Evolutionary conservation across 805 yeast genomes (phyloP).

Genomic region (Ogataea angusta): DNA sequence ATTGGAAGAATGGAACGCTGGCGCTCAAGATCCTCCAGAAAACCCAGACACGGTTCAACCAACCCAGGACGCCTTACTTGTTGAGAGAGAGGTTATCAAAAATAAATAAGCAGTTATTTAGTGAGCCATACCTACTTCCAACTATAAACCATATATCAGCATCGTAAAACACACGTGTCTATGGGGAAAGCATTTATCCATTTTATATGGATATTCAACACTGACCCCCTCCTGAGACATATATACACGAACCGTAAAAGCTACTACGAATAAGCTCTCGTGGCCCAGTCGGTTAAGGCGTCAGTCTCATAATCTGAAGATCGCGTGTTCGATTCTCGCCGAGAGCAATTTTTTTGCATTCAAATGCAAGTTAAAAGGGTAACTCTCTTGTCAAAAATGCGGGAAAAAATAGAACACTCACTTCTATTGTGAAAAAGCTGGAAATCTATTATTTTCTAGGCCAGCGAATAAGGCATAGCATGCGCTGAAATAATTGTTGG

Average conservation of each 20-base stretch:
- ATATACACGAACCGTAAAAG: not conserved
- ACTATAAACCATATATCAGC: no score
- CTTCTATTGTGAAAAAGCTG: not conserved
- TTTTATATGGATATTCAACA: no score
- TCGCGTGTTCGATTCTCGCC: constrained; percentile 42
- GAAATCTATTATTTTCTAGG: not conserved
- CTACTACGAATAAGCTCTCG: constrained; percentile 26
- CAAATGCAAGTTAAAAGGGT: no score
- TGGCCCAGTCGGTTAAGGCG: constrained; percentile 42
- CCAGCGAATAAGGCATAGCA: not conserved
- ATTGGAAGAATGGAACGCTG: constrained; percentile 66
- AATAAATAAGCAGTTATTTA: constrained; percentile 5
- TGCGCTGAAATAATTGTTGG: not conserved
- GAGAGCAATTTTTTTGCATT: constrained; percentile 27
- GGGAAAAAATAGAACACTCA: not conserved
- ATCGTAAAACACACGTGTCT: no score
- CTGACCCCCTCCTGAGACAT: no score
- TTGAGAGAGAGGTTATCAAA: constrained; percentile 35
- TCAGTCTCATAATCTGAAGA: constrained; percentile 41
- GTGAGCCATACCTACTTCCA: no score
- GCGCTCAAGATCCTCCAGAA: constrained; percentile 26
- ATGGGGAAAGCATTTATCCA: no score
- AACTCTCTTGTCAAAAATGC: not conserved
- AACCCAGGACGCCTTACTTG: constrained; percentile 48
- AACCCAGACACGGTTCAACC: constrained; percentile 32